Evolutionary conservation across 2,329 filamentous ascomycete species (phyloP).

Genomic region (Plenodomus lindquistii): DNA sequence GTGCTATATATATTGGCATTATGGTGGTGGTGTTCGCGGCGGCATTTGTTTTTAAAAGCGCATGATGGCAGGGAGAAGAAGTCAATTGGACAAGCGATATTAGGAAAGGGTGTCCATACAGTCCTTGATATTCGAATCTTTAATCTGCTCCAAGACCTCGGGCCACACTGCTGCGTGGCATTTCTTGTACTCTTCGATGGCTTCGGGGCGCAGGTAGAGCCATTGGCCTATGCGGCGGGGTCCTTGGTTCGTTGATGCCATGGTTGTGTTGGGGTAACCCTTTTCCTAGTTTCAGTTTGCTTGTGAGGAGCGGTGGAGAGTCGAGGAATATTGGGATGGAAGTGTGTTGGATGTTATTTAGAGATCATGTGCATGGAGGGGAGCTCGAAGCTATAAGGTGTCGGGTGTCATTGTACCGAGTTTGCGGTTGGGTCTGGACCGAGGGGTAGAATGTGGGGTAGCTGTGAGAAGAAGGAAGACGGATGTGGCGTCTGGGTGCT

Average conservation of each 20-base stretch:
- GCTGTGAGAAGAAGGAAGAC: not conserved
- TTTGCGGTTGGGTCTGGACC: not conserved
- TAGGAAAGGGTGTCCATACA: slow-evolving; percentile 57
- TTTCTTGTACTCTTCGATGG: slow-evolving; percentile 70
- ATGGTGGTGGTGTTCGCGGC: too few relatives aligned
- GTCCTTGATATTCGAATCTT: slow-evolving; percentile 73
- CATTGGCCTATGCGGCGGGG: slow-evolving; percentile 68
- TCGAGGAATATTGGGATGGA: not conserved
- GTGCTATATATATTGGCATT: not conserved
- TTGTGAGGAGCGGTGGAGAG: not conserved
- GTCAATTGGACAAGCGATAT: too few relatives aligned
- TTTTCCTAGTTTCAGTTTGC: too few relatives aligned
- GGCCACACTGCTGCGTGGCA: slow-evolving; percentile 77
- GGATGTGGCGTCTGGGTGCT: not conserved
- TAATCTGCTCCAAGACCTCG: slow-evolving; percentile 75
- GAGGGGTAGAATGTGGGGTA: not conserved
- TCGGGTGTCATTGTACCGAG: not conserved
- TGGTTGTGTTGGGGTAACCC: too few relatives aligned
- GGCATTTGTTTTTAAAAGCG: too few relatives aligned
- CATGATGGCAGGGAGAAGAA: not conserved
- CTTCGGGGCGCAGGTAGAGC: slow-evolving; percentile 70
- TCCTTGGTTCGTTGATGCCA: slow-evolving; percentile 27
- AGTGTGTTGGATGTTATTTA: not conserved
- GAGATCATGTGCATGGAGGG: not conserved
- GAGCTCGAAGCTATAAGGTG: not conserved